These are phyloP conservation scores for Diaporthe citri DNA, from an alignment of 2,329 filamentous ascomycete genomes.

Conservation along the genomic window DNA sequence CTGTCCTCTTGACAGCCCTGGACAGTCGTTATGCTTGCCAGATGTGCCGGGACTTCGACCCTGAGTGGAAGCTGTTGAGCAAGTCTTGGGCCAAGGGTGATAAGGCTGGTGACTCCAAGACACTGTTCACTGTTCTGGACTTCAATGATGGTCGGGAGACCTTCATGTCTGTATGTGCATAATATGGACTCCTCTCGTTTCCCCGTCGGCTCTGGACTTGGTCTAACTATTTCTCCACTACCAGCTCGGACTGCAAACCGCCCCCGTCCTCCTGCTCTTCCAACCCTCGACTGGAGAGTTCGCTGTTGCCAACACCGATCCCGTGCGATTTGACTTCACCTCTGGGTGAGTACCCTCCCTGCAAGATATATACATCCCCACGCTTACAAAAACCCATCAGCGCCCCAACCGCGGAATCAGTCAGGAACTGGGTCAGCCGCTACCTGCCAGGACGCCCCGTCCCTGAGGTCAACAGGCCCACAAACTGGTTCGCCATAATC, in stretches of 20 bases:
- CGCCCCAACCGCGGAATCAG: slow-evolving; percentile 79
- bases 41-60: slow-evolving; percentile 90
- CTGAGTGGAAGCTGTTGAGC: slow-evolving; percentile 90
- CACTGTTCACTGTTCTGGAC: slow-evolving; percentile 88
- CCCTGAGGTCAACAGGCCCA: slow-evolving; percentile 82
- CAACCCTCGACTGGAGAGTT: slow-evolving; percentile 85
- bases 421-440: slow-evolving; percentile 83
- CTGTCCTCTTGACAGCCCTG: slow-evolving; percentile 87
- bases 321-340: slow-evolving; percentile 87
- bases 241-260: slow-evolving; percentile 92
- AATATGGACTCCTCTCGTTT: not conserved
- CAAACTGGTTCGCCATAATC: slow-evolving; percentile 86
- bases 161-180: slow-evolving; percentile 81
- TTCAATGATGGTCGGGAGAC: slow-evolving; percentile 86
- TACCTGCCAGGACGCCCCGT: slow-evolving; percentile 84
- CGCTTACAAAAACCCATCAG: slow-evolving; percentile 56
- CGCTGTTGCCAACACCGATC: slow-evolving; percentile 76
- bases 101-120: slow-evolving; percentile 76
- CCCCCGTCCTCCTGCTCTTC: slow-evolving; percentile 90
- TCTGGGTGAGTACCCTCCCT: slow-evolving; percentile 70
- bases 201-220: not conserved
- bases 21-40: slow-evolving; percentile 87
- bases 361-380: not conserved
- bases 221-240: slow-evolving; percentile 8
- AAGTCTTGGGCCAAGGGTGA: slow-evolving; percentile 91